Base-by-base conservation (phyloP, 2,329 filamentous ascomycete species). In the Colletotrichum eleusines region DNA sequence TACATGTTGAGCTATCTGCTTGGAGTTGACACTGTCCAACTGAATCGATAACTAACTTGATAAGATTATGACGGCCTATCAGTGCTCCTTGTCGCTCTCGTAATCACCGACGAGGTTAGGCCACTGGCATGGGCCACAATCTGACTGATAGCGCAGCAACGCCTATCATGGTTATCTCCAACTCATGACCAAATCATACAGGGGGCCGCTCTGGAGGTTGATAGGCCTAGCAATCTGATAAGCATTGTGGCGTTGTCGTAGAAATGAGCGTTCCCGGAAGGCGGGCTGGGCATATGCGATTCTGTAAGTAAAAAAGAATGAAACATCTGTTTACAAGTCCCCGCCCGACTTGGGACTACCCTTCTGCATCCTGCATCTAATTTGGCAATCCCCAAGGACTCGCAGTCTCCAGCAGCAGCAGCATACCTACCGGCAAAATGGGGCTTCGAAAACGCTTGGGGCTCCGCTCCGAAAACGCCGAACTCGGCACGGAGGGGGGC, bases 401-500 rank as follows among this genome's bases (percentile, higher is more conserved):
- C 23, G 40, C 14, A 28, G 40, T 7, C 6, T 18, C 16, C 14
- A 9, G 23, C 6, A 31, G 11, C 38, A 54, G 38, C 48, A n/a
- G 8, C 18, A 44, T 44, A 18, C 14, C 44, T n/a, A 33, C 31
- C 31, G 31, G 28, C 53, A 69, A 31, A 8, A 69, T 69, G 64
- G 64, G 59, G 12, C 48, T 68, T 28, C 55, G 63, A 26, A 54
- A 66, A 50, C 69, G 64, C 23, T 33, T 58, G 42, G 58, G 57
- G 59, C 69, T 71, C 65, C 65, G 69, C 60, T 63, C 58, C 54
- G 69, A 58, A 38, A 58, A 64, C 31, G 64, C 48, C 44, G 59
- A 35, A 28, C 69, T 68, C 69, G 69, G 57, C 51, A 68, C 53
- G 42, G 65, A 68, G 65, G 65, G 69, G 16, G 42, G 35, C 65